These are phyloP conservation scores for Platanus orientalis DNA, from an alignment of 164 flowering plant species.

Conservation along the genomic window DNA sequence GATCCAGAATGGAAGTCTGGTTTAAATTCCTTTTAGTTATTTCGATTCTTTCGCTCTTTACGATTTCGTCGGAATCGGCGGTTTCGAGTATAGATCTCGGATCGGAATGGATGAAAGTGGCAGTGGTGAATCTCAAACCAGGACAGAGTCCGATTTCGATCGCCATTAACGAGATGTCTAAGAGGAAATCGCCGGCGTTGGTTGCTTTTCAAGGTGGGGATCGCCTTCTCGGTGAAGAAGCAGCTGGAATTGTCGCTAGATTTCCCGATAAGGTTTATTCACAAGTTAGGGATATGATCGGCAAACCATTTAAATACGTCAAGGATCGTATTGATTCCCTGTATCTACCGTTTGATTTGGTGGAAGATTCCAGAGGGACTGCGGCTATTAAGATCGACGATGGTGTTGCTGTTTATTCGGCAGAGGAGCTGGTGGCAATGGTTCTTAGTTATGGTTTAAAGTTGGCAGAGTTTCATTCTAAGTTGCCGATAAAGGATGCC, in stretches of 20 bases:
- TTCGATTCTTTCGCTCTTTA: slow-evolving; percentile 8
- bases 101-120: slow-evolving; percentile 88
- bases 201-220: slow-evolving; percentile 63
- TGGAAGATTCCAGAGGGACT: slow-evolving; percentile 62
- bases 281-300: slow-evolving; percentile 57
- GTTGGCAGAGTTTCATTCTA: slow-evolving; percentile 77
- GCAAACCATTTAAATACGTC: slow-evolving; percentile 44
- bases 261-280: slow-evolving; percentile 80
- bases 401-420: slow-evolving; percentile 40
- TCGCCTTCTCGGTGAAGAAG: slow-evolving; percentile 83
- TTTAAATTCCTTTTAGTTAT: slow-evolving; percentile 16
- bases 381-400: slow-evolving; percentile 50
- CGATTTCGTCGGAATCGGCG: slow-evolving; percentile 49
- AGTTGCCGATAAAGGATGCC: slow-evolving; percentile 56
- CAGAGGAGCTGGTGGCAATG: slow-evolving; percentile 85
- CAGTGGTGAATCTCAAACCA: slow-evolving; percentile 89
- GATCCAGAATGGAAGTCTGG: not conserved
- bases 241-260: slow-evolving; percentile 71
- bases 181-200: slow-evolving; percentile 84
- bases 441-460: slow-evolving; percentile 48
- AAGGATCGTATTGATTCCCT: slow-evolving; percentile 33
- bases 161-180: slow-evolving; percentile 98
- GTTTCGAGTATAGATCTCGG: slow-evolving; percentile 95
- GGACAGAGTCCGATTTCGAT: slow-evolving; percentile 84
- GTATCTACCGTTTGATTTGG: slow-evolving; percentile 61